These are phyloP conservation scores for Rosa multiflora DNA, from an alignment of 306 rosid genomes.

Conservation along the genomic window DNA sequence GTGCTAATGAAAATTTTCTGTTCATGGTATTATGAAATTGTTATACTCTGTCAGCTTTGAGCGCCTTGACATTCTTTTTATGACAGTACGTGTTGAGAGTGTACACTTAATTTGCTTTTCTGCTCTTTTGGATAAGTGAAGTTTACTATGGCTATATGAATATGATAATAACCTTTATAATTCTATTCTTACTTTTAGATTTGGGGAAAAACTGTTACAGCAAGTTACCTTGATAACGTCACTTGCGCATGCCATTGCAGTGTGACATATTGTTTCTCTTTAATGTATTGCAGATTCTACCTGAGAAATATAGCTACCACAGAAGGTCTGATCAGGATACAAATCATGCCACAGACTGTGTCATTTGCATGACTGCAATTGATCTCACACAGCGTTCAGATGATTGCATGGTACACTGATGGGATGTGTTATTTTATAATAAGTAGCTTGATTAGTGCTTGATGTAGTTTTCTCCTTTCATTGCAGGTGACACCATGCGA, in stretches of 20 bases:
- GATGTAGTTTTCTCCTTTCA: constrained; percentile 26
- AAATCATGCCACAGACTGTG: constrained; percentile 74
- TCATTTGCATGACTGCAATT: constrained; percentile 91
- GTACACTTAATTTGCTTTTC: constrained; percentile 3
- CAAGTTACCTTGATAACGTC: not conserved
- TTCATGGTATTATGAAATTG: not conserved
- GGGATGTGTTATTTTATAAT: constrained; percentile 1
- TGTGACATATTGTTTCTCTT: not conserved
- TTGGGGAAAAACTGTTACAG: not conserved
- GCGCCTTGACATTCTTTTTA: not conserved
- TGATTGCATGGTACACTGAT: constrained; percentile 79
- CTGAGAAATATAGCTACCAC: constrained; percentile 89
- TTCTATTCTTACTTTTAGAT: not conserved
- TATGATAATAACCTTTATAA: not conserved
- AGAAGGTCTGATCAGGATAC: constrained; percentile 66
- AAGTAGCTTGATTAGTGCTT: constrained; percentile 11
- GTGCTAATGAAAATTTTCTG: not conserved
- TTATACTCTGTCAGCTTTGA: not conserved
- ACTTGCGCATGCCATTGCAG: constrained; percentile 18
- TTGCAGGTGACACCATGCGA: constrained; percentile 94
- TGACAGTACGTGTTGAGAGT: not conserved
- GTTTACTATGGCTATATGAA: not conserved
- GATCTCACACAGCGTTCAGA: constrained; percentile 62
- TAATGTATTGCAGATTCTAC: constrained; percentile 68
- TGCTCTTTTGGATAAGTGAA: not conserved